These are phyloP conservation scores for Annulohypoxylon stygium DNA, from an alignment of 495 filamentous ascomycete species.

Conservation along the genomic window DNA sequence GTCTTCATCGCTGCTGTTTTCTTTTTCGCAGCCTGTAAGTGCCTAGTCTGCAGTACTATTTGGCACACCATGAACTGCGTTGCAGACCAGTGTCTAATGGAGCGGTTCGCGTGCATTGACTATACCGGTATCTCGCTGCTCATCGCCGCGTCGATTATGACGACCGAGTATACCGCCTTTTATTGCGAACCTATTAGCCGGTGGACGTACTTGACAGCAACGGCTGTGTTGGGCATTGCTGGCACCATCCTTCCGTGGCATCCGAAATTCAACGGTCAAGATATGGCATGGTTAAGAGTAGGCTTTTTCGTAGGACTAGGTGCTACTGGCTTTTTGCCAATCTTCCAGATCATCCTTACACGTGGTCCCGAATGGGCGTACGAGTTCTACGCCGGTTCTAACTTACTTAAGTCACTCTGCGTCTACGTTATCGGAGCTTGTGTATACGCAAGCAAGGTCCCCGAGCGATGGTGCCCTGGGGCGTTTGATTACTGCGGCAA, in stretches of 20 bases:
- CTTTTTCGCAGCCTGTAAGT: conserved; percentile 97
- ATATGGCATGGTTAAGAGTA: conserved; percentile 93
- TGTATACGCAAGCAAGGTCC: conserved; percentile 93
- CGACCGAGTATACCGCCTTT: conserved; percentile 97
- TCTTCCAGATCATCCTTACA: conserved; percentile 82
- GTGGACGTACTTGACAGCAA: conserved; percentile 87
- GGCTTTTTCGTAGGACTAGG: conserved; percentile 90
- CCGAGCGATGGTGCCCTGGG: conserved; percentile 92
- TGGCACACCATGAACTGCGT: conserved; percentile 99
- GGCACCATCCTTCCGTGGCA: conserved; percentile 97
- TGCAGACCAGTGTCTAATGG: conserved; percentile 87
- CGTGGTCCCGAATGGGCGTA: conserved; percentile 80
- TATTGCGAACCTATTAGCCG: conserved; percentile 94
- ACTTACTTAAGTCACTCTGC: conserved; percentile 82
- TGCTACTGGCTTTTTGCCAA: conserved; percentile 90
- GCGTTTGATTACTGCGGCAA: conserved; percentile 94
- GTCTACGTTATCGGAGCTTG: conserved; percentile 89
- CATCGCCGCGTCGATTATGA: conserved; percentile 97
- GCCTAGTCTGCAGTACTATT: conserved; percentile 91
- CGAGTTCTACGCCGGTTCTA: conserved; percentile 83
- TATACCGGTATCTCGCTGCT: conserved; percentile 98
- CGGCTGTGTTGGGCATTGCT: conserved; percentile 82
- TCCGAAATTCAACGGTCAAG: conserved; percentile 90
- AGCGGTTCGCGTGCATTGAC: conserved; percentile 97
- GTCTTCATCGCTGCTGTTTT: conserved; percentile 91